A percentile compares a stretch with the other conserved stretches of the same genome.
Evolutionary conservation across 2,329 filamentous ascomycete species (phyloP).

Genomic region (Xylaria sp.): DNA sequence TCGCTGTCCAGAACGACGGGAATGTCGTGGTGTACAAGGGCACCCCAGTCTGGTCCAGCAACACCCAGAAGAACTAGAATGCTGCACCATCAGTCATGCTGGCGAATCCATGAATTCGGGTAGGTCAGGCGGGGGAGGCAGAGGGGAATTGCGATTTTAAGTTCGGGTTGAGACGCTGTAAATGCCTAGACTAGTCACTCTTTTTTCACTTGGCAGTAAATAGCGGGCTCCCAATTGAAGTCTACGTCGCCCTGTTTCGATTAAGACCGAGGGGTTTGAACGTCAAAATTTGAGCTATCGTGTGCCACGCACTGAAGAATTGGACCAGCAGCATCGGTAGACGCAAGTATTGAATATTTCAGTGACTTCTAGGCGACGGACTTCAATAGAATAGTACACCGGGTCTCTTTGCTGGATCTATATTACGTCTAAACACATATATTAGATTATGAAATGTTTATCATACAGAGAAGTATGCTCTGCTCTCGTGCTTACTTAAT

Average conservation of each 20-base stretch:
- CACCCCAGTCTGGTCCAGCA: conserved; percentile 47
- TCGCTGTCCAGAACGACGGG: conserved; percentile 49
- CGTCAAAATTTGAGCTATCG: neutral
- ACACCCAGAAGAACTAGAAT: conserved; percentile 40
- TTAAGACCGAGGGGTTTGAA: no score
- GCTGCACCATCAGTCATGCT: neutral
- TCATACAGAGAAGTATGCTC: neutral
- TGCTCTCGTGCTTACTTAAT: neutral
- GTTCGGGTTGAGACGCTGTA: neutral
- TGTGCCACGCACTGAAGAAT: neutral
- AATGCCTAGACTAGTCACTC: conserved; percentile 14
- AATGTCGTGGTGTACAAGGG: conserved; percentile 50
- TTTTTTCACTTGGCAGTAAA: neutral
- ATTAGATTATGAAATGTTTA: neutral
- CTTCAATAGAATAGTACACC: neutral
- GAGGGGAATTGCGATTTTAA: neutral
- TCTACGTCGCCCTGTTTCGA: neutral
- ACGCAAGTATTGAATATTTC: neutral
- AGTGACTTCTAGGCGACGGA: neutral
- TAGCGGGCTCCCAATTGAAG: neutral
- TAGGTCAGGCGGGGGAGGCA: neutral
- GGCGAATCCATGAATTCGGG: neutral
- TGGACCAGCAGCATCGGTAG: neutral
- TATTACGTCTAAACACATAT: neutral
- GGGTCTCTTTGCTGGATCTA: neutral